Conservation (phyloP, 345 rosid genomes). For the Sonneratia alba region DNA sequence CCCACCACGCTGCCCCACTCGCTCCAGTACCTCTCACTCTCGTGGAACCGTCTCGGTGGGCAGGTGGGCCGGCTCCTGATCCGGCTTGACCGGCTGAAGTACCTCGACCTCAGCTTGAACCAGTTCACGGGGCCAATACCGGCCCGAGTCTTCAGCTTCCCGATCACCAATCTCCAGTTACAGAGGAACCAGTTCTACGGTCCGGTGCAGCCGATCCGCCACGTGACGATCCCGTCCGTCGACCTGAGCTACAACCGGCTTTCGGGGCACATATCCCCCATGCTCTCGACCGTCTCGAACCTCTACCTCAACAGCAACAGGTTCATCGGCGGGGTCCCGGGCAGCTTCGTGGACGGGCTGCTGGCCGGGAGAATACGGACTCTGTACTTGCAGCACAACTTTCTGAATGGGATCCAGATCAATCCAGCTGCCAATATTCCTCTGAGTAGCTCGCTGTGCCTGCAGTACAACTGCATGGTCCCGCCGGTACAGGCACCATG, state of each 20-base stretch:
- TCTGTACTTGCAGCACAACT: constrained; percentile 36
- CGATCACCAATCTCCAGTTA: constrained; percentile 56
- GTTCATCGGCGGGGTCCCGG: constrained; percentile 72
- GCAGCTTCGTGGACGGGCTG: constrained; percentile 42
- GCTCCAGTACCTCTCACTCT: constrained; percentile 67
- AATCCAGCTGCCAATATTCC: constrained; percentile 82
- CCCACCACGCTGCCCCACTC: constrained; percentile 56
- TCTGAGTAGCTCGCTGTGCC: constrained; percentile 60
- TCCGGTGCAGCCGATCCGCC: constrained; percentile 39
- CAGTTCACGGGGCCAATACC: constrained; percentile 71
- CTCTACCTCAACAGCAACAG: constrained; percentile 88
- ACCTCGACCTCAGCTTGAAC: constrained; percentile 72
- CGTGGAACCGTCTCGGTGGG: constrained; percentile 67
- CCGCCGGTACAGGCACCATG: constrained; percentile 74
- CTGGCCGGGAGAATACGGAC: too few relatives aligned
- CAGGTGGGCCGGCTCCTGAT: constrained; percentile 46
- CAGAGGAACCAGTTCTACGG: constrained; percentile 73
- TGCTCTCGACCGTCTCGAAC: constrained; percentile 74
- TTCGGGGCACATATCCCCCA: constrained; percentile 62
- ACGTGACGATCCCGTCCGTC: constrained; percentile 52
- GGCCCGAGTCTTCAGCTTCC: constrained; percentile 41
- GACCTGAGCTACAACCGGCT: constrained; percentile 78
- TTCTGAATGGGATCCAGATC: constrained; percentile 65
- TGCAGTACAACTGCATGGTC: constrained; percentile 93
- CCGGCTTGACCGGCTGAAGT: constrained; percentile 53